Evolutionary conservation across 75 land plant species (phyloP).

Genomic region (Cupressus sempervirens): DNA sequence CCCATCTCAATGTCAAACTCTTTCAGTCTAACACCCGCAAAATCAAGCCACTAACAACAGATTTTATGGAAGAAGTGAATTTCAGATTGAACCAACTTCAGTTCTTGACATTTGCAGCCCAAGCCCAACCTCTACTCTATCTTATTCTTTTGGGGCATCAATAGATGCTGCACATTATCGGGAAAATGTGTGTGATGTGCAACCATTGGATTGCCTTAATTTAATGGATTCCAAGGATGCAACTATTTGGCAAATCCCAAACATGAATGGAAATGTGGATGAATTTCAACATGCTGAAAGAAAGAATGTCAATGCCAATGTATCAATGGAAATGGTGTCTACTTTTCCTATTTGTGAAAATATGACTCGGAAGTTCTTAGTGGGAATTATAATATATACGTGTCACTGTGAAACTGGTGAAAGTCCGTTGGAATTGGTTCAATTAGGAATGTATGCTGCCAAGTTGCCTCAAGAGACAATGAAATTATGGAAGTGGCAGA

Average conservation of each 20-base stretch:
- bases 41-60: neutral
- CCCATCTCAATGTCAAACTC: conserved; percentile 3
- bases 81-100: conserved; percentile 6
- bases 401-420: no score
- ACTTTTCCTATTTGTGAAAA: no score
- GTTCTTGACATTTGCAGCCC: conserved; percentile 13
- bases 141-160: conserved; percentile 1
- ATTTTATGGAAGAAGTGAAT: conserved; percentile 7
- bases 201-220: neutral
- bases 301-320: conserved; percentile 3
- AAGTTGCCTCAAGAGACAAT: no score
- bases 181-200: conserved; percentile 7
- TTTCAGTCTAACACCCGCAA: neutral
- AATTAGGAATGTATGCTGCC: no score
- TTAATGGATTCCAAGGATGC: conserved; percentile 9
- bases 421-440: no score
- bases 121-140: conserved; percentile 10
- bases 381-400: no score
- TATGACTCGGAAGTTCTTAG: no score
- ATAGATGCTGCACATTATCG: conserved; percentile 5
- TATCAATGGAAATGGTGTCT: conserved; percentile 25
- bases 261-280: neutral
- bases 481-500: no score
- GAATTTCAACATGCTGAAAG: conserved; percentile 4
- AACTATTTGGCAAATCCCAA: neutral